These are phyloP conservation scores for Ceratopteris richardii DNA, from an alignment of 75 land plant species.

Conservation along the genomic window DNA sequence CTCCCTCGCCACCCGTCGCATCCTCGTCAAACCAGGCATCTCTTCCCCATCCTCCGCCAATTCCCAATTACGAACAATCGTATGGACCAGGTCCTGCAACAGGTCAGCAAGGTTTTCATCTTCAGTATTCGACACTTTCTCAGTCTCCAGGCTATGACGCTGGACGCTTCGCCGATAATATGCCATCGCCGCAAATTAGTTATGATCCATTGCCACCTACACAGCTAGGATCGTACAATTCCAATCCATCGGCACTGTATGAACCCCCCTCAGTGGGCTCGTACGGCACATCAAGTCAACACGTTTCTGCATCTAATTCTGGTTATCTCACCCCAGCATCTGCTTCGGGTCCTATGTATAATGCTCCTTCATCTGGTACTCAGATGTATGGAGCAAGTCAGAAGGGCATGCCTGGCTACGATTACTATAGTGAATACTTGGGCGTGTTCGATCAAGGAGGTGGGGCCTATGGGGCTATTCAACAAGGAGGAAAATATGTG, in stretches of 20 bases:
- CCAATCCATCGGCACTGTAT: no score
- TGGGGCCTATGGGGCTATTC: neutral
- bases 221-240: no score
- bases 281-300: no score
- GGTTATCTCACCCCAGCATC: no score
- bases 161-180: no score
- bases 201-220: no score
- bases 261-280: no score
- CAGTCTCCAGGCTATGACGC: neutral
- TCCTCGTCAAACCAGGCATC: neutral
- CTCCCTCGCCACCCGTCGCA: no score
- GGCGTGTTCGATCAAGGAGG: neutral
- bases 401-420: neutral
- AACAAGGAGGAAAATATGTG: neutral
- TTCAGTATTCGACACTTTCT: neutral
- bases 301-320: no score
- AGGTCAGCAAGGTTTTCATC: neutral
- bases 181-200: no score
- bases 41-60: neutral
- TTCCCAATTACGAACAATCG: neutral
- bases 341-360: no score
- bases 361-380: no score
- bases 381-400: neutral
- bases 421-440: neutral
- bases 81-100: neutral